Evolutionary conservation across 2,329 filamentous ascomycete species (phyloP), one percentile per base, ranked within the genome.

Genomic region (Metarhizium robertsii): DNA sequence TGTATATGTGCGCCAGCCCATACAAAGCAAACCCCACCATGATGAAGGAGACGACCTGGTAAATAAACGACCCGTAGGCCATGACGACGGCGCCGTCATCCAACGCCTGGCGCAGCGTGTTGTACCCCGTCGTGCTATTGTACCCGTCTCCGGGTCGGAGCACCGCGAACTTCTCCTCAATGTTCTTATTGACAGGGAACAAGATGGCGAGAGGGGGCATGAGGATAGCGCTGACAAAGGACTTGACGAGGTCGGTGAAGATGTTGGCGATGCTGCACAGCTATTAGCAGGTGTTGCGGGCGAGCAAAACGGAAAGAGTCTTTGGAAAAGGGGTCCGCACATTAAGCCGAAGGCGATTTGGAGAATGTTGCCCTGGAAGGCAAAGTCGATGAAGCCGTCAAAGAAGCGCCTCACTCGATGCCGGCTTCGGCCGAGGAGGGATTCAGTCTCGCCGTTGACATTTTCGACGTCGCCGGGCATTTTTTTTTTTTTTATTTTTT

Each of bases 301-400:
- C 38, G 5, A 16, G 38, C 38, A 40, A 40, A 11, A 7, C 53
- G 52, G 29, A 25, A 45, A 11, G 3, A 10, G 25, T 1, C 11
- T 47, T 29, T 30, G 30, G 53, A 13, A 16, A 42, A n/a, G 52
- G 55, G 43, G 50, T 58, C 2, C 75, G 67, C 65, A 88, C 85
- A 90, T 90, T 60, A 90, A 73, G 61, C 86, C 87, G 61, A 90
- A 84, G 16, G 87, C 87, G 57, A 90, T 86, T 67, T 90, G 84
- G 30, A 90, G 76, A 50, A 90, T 86, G 62, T 90, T 89, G 56
- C 87, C 86, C 60, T 86, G 81, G 54, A 88, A 79, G 0, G 85
- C 86, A 68, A 90, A 90, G 66, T 88, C 85, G 61, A 84, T 67
- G 66, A 90, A 90, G 43, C 83, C 84, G 38, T 80, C 73, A 74